Evolutionary conservation across 2,329 filamentous ascomycete genomes (phyloP).

Genomic region (Ascomycota sp.): DNA sequence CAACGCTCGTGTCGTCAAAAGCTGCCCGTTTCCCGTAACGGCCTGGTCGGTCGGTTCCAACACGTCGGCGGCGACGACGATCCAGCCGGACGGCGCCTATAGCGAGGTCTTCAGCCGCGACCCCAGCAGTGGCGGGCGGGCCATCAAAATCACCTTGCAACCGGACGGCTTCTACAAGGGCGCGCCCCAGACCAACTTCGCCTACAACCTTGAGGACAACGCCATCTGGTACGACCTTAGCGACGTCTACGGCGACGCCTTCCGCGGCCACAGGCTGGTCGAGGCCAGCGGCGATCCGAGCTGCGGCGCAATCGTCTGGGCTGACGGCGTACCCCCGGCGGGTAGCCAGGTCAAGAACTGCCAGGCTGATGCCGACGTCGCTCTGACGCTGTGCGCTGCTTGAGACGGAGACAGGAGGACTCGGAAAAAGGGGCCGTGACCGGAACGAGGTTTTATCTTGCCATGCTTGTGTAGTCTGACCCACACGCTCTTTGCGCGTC

Average conservation of each 20-base stretch:
- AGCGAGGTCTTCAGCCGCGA: constrained; percentile 14
- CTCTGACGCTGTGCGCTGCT: constrained; percentile 14
- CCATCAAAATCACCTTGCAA: constrained; percentile 16
- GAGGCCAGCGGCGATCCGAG: constrained; percentile 8
- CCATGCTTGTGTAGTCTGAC: no score
- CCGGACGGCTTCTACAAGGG: constrained; percentile 17
- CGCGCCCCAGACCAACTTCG: constrained; percentile 18
- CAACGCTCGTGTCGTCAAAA: constrained; percentile 16
- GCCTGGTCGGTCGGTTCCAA: constrained; percentile 17
- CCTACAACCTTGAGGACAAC: constrained; percentile 15
- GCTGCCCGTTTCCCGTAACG: constrained; percentile 14
- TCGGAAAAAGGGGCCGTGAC: no score
- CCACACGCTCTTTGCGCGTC: no score
- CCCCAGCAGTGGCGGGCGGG: constrained; percentile 16
- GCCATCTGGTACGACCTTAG: constrained; percentile 19
- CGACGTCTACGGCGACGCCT: constrained; percentile 19
- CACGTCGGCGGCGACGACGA: constrained; percentile 6
- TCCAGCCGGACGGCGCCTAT: constrained; percentile 11
- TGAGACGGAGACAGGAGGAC: no score
- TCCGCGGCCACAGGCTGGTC: constrained; percentile 13
- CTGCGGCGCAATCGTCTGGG: constrained; percentile 17
- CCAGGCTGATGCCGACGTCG: constrained; percentile 11
- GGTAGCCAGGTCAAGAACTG: constrained; percentile 19
- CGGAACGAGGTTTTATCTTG: no score
- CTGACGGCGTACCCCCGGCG: constrained; percentile 12